A percentile compares a stretch with the other conserved stretches of the same genome.
phyloP scores from a whole-genome alignment of 106 monocot species.

The Platanthera guangdongensis region DNA sequence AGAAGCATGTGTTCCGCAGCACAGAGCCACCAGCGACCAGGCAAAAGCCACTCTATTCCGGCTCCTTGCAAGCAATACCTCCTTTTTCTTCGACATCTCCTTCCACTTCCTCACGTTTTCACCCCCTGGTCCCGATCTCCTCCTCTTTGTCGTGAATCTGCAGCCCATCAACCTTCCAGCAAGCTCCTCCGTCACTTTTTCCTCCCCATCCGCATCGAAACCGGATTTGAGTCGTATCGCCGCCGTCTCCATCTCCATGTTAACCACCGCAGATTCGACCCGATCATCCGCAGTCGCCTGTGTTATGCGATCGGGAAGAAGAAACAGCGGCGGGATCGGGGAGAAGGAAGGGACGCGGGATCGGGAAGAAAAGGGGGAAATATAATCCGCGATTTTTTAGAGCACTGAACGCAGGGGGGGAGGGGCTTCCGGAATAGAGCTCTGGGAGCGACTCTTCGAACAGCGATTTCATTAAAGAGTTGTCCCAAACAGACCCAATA shows the following conservation, averaged over 20 bases:
- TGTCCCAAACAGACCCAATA: no score
- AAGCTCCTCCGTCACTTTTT: conserved; percentile 51
- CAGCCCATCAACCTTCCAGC: conserved; percentile 59
- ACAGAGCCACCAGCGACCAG: conserved; percentile 97
- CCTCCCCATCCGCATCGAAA: conserved; percentile 16
- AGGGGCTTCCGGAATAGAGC: no score
- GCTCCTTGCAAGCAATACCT: conserved; percentile 51
- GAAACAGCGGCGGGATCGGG: no score
- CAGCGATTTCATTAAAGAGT: no score
- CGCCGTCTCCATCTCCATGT: conserved; percentile 76
- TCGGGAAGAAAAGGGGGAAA: no score
- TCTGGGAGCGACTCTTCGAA: no score
- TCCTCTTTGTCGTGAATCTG: conserved; percentile 78
- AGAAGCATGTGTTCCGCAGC: conserved; percentile 79
- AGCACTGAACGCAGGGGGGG: no score
- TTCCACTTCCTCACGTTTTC: conserved; percentile 81
- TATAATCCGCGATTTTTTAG: no score
- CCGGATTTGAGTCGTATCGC: conserved; percentile 45
- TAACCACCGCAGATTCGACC: conserved; percentile 80
- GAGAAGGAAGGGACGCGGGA: no score
- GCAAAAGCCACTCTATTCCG: conserved; percentile 71
- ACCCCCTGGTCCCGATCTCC: conserved; percentile 37
- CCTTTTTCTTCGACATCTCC: conserved; percentile 78
- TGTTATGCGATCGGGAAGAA: no score
- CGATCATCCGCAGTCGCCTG: conserved; percentile 51